phyloP scores from a whole-genome alignment of 164 flowering plant genomes.

The Tetracentron sinense region DNA sequence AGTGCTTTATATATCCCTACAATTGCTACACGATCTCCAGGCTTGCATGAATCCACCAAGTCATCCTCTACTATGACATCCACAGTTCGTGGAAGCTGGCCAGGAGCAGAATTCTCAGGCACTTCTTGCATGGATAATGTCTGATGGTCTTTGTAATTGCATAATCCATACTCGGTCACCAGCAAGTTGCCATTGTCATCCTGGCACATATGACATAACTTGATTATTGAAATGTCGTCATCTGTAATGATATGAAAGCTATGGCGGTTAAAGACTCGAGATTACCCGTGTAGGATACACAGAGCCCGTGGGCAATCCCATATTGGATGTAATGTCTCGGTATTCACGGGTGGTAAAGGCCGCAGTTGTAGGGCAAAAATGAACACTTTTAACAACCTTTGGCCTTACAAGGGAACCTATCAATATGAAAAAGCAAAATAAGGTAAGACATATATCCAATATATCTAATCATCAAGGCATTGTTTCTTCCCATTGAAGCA shows the following conservation, averaged over 20 bases:
- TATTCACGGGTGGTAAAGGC: slow-evolving; percentile 74
- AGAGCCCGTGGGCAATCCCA: slow-evolving; percentile 94
- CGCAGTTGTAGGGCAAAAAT: slow-evolving; percentile 75
- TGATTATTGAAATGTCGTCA: background rate
- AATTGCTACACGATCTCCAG: slow-evolving; percentile 93
- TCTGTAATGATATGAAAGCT: background rate
- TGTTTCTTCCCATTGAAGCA: background rate
- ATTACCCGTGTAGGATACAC: slow-evolving; percentile 96
- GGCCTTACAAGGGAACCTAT: slow-evolving; percentile 98
- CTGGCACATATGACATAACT: slow-evolving; percentile 32
- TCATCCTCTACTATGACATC: slow-evolving; percentile 96
- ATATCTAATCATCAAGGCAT: too few relatives aligned
- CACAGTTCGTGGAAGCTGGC: slow-evolving; percentile 93
- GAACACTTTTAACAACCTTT: slow-evolving; percentile 97
- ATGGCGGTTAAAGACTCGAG: slow-evolving; percentile 8
- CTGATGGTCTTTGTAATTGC: slow-evolving; percentile 96
- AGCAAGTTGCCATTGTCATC: slow-evolving; percentile 87
- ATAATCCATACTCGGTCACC: slow-evolving; percentile 94
- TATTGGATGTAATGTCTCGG: slow-evolving; percentile 86
- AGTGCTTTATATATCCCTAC: slow-evolving; percentile 94
- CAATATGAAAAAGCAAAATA: background rate
- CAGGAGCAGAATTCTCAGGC: slow-evolving; percentile 97
- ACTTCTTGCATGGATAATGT: slow-evolving; percentile 96
- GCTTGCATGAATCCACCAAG: slow-evolving; percentile 95
- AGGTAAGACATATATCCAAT: background rate